Percentiles rank a stretch among this genome's conserved stretches.
Evolutionary conservation across 1,139 yeast species (phyloP).

Genomic region (Protomyces inundatus): DNA sequence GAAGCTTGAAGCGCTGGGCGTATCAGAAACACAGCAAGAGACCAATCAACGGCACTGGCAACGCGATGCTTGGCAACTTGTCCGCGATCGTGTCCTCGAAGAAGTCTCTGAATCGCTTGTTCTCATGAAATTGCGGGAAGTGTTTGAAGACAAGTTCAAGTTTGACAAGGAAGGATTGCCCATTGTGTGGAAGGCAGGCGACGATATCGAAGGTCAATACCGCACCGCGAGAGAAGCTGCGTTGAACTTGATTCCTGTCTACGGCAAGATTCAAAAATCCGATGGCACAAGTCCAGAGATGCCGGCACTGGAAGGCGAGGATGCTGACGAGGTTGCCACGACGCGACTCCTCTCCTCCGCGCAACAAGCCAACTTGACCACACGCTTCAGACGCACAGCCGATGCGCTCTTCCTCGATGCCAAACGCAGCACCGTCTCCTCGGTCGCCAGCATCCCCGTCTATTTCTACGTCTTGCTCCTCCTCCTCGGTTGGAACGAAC

Average conservation of each 20-base stretch:
- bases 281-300: constrained; percentile 47
- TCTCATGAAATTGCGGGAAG: constrained; percentile 41
- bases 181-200: constrained; percentile 66
- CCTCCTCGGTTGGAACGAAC: constrained; percentile 92
- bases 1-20: neutral
- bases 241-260: constrained; percentile 22
- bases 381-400: constrained; percentile 66
- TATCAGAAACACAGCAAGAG: constrained; percentile 30
- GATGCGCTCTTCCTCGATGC: constrained; percentile 74
- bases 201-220: constrained; percentile 66
- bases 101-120: constrained; percentile 41
- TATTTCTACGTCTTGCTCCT: constrained; percentile 69
- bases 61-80: constrained; percentile 55
- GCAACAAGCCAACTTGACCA: constrained; percentile 55
- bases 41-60: constrained; percentile 32
- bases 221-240: constrained; percentile 56
- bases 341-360: constrained; percentile 54
- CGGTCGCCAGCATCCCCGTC: constrained; percentile 72
- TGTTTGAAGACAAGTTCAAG: constrained; percentile 75
- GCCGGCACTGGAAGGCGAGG: constrained; percentile 38
- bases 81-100: constrained; percentile 57
- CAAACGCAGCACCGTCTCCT: constrained; percentile 65
- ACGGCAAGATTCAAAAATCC: constrained; percentile 9
- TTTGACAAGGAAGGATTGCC: constrained; percentile 83
- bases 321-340: constrained; percentile 36